Evolutionary conservation across 2,329 filamentous ascomycete species (phyloP).

Genomic region (Beauveria brongniartii): DNA sequence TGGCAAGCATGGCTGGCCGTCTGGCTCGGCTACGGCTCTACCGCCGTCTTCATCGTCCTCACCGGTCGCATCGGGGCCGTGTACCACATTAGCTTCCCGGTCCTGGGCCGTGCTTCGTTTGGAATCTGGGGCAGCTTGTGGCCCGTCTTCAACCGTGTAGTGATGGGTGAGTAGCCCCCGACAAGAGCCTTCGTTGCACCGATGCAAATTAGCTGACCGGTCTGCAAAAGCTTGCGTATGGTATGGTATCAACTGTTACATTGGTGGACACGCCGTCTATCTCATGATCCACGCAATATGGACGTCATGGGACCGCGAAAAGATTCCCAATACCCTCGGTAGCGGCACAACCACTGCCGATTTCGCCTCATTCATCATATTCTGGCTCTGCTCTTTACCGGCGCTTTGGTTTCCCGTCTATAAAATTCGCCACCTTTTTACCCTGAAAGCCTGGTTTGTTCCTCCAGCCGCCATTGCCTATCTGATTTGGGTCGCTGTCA

Average conservation of each 20-base stretch:
- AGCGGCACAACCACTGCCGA: conserved; percentile 45
- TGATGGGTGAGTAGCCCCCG: conserved; percentile 46
- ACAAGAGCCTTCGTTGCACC: too few species aligned
- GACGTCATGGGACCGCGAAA: conserved; percentile 53
- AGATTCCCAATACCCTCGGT: conserved; percentile 59
- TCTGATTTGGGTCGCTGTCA: conserved; percentile 77
- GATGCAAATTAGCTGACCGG: conserved; percentile 12
- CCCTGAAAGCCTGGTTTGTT: conserved; percentile 78
- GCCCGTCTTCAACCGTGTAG: conserved; percentile 85
- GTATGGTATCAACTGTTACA: conserved; percentile 82
- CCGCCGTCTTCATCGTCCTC: conserved; percentile 64
- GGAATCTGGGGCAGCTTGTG: conserved; percentile 85
- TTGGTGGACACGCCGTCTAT: conserved; percentile 76
- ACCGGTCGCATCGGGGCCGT: conserved; percentile 78
- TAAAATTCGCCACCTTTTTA: conserved; percentile 83
- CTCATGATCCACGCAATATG: conserved; percentile 85
- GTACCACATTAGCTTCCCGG: conserved; percentile 86
- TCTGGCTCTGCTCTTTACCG: conserved; percentile 73
- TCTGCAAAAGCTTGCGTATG: conserved; percentile 58
- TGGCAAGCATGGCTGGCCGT: conserved; percentile 87
- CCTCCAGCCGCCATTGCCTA: conserved; percentile 75
- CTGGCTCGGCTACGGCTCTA: conserved; percentile 75
- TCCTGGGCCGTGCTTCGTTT: conserved; percentile 69
- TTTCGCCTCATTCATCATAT: conserved; percentile 78
- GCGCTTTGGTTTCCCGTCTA: conserved; percentile 88